Conservation (phyloP, 495 filamentous ascomycete species). For the Xylaria longipes region DNA sequence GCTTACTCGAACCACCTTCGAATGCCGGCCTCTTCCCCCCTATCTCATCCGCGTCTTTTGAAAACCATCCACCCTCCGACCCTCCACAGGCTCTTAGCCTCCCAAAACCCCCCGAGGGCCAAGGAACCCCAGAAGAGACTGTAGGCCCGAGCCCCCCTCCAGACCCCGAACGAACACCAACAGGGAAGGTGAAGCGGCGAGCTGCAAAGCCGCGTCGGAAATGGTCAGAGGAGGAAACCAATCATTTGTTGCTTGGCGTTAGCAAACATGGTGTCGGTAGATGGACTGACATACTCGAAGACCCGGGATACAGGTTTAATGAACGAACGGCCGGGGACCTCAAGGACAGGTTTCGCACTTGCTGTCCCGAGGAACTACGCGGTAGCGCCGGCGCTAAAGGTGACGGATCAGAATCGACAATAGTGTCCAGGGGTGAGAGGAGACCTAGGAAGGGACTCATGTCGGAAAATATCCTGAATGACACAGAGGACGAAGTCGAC, state of each 20-base stretch:
- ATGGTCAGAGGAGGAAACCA: conserved; percentile 87
- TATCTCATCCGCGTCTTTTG: conserved; percentile 55
- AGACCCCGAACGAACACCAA: conserved; percentile 39
- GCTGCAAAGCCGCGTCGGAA: conserved; percentile 60
- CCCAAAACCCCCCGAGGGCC: conserved; percentile 40
- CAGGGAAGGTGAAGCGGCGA: conserved; percentile 47
- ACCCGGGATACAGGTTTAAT: conserved; percentile 76
- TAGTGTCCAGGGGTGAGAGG: conserved; percentile 31
- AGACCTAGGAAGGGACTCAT: conserved; percentile 45
- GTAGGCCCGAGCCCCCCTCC: conserved; percentile 34
- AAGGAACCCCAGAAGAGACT: conserved; percentile 38
- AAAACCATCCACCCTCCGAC: conserved; percentile 44
- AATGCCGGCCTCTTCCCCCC: conserved; percentile 76
- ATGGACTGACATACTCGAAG: conserved; percentile 85
- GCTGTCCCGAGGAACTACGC: conserved; percentile 67
- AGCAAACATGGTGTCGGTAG: conserved; percentile 82
- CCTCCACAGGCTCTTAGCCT: conserved; percentile 46
- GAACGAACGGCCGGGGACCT: conserved; percentile 77
- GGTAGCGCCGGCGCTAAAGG: conserved; percentile 33
- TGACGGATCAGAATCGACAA: conserved; percentile 29
- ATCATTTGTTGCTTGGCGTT: conserved; percentile 76
- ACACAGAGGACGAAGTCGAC: conserved; percentile 42
- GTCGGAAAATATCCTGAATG: conserved; percentile 56
- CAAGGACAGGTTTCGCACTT: conserved; percentile 85
- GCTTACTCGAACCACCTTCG: conserved; percentile 77